phyloP scores from a whole-genome alignment of 176 grass and related monocot genomes.

The Bromus sterilis region DNA sequence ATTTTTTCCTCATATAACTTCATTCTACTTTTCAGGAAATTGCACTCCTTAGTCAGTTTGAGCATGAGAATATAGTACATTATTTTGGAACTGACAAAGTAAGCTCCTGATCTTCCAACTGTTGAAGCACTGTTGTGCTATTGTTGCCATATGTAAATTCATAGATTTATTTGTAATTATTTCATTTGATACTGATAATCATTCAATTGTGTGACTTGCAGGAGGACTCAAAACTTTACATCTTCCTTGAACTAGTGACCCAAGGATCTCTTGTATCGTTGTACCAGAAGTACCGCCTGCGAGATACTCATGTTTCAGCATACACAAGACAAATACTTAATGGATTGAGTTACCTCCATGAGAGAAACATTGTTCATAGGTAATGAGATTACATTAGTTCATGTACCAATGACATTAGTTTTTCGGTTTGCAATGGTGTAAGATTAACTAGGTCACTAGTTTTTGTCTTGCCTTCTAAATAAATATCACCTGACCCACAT shows the following conservation, averaged over 20 bases:
- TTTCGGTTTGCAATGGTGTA: not conserved
- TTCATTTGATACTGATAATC: conserved; percentile 1
- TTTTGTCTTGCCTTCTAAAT: conserved; percentile 1
- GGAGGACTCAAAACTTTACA: conserved; percentile 87
- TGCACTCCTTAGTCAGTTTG: conserved; percentile 92
- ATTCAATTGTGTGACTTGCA: conserved; percentile 31
- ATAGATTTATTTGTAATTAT: not conserved
- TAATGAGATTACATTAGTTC: conserved; percentile 24
- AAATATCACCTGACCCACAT: not conserved
- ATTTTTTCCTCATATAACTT: conserved; percentile 5
- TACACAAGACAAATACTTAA: conserved; percentile 91
- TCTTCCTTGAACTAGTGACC: conserved; percentile 94
- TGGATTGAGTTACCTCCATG: conserved; percentile 89
- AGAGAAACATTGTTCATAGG: conserved; percentile 90
- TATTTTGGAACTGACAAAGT: conserved; percentile 99
- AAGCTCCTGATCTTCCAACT: conserved; percentile 21
- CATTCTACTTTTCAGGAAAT: conserved; percentile 66
- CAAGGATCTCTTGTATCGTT: conserved; percentile 91
- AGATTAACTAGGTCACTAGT: not conserved
- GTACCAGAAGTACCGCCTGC: conserved; percentile 72
- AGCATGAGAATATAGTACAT: conserved; percentile 98
- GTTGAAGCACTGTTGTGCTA: not conserved
- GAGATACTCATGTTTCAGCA: conserved; percentile 76
- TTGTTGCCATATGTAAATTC: not conserved
- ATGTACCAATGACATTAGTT: not conserved